Percentiles rank a stretch among this genome's conserved stretches.
Evolutionary conservation across 2,329 filamentous ascomycete species (phyloP).

Genomic region (Sporothrix pallida): DNA sequence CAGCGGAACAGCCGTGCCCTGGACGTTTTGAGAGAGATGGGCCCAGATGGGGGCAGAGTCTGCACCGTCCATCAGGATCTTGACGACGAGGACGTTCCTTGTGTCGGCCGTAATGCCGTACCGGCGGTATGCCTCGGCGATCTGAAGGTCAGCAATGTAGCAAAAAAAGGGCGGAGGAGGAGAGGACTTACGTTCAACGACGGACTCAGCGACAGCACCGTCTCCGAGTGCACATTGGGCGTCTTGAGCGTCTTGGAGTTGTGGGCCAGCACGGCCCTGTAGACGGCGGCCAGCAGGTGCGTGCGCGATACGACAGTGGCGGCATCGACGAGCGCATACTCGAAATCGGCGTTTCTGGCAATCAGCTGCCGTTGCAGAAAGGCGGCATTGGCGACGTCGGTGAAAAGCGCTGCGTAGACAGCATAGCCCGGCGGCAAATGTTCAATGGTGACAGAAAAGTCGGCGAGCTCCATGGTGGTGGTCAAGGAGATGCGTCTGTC

Average conservation of each 20-base stretch:
- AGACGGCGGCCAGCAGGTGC: constrained; percentile 77
- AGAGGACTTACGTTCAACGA: constrained; percentile 72
- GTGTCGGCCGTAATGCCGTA: constrained; percentile 80
- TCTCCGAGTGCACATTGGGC: constrained; percentile 86
- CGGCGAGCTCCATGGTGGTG: constrained; percentile 7
- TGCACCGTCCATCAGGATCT: constrained; percentile 65
- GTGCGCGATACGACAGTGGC: constrained; percentile 73
- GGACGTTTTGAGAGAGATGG: constrained; percentile 67
- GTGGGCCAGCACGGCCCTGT: constrained; percentile 74
- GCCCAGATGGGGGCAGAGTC: constrained; percentile 53
- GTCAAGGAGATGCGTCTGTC: not conserved
- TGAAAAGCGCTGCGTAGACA: constrained; percentile 77
- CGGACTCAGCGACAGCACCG: constrained; percentile 78
- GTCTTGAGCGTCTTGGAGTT: constrained; percentile 69
- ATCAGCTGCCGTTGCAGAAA: constrained; percentile 84
- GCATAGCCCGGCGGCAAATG: constrained; percentile 72
- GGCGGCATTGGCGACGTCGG: constrained; percentile 74
- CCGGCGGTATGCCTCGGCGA: constrained; percentile 86
- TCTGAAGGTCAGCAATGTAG: constrained; percentile 57
- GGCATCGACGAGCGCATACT: constrained; percentile 94
- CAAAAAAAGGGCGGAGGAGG: not conserved
- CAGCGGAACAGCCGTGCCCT: constrained; percentile 65
- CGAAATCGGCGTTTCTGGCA: constrained; percentile 80
- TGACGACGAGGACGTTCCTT: constrained; percentile 77
- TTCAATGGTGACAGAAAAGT: constrained; percentile 70